These are phyloP conservation scores for Umbelopsis ramanniana DNA, from an alignment of 192 early-diverging fungal species.

Conservation along the genomic window DNA sequence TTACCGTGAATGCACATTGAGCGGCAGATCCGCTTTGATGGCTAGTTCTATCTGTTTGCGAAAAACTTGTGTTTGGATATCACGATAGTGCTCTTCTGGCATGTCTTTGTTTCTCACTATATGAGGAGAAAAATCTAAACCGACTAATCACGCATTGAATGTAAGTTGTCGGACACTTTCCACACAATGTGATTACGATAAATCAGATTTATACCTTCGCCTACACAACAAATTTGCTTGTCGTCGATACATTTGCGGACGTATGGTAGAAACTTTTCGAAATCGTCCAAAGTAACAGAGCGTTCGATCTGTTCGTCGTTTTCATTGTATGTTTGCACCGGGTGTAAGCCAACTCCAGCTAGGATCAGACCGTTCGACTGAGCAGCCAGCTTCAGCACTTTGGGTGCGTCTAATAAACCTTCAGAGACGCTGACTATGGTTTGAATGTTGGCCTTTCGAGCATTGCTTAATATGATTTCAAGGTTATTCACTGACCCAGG, in stretches of 20 bases:
- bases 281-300: conserved; percentile 44
- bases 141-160: conserved; percentile 47
- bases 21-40: conserved; percentile 45
- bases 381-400: conserved; percentile 43
- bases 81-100: conserved; percentile 46
- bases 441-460: conserved; percentile 43
- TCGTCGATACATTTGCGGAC: conserved; percentile 38
- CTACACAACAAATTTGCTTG: conserved; percentile 43
- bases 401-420: conserved; percentile 49
- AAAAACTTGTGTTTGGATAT: conserved; percentile 55
- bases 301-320: conserved; percentile 37
- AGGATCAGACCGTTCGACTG: conserved; percentile 43
- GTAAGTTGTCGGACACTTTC: conserved; percentile 22
- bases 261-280: conserved; percentile 46
- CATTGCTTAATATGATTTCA: conserved; percentile 40
- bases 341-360: conserved; percentile 57
- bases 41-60: conserved; percentile 50
- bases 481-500: neutral
- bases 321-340: conserved; percentile 46
- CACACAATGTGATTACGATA: neutral
- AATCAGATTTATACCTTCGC: conserved; percentile 39
- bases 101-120: conserved; percentile 39
- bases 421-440: conserved; percentile 58
- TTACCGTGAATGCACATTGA: conserved; percentile 63
- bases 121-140: conserved; percentile 54